phyloP scores from a whole-genome alignment of 1,284 basidiomycete species.

The Stereum hirsutum region DNA sequence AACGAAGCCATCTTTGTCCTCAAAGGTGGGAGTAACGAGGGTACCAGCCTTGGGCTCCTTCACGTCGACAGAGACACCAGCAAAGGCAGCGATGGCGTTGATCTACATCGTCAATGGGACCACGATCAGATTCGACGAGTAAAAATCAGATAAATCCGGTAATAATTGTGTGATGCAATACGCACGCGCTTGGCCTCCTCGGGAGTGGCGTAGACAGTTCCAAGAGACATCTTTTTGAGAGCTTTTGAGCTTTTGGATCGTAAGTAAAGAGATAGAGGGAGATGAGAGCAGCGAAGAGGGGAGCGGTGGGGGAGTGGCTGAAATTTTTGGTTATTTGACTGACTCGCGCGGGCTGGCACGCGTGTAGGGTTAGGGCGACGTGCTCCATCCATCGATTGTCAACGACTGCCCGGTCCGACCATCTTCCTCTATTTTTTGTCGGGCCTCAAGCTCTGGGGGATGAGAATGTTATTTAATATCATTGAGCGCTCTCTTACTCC shows the following conservation, averaged over 20 bases:
- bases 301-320: conserved; percentile 2
- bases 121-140: neutral
- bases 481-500: no score
- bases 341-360: neutral
- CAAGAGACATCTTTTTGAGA: conserved; percentile 8
- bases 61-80: conserved; percentile 58
- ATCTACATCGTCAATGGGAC: conserved; percentile 47
- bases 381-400: neutral
- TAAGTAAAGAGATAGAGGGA: neutral
- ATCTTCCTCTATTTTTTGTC: conserved; percentile 1
- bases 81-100: conserved; percentile 64
- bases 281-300: conserved; percentile 2
- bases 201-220: conserved; percentile 8
- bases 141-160: neutral
- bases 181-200: conserved; percentile 13
- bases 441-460: no score
- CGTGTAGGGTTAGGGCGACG: conserved; percentile 8
- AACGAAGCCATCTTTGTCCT: conserved; percentile 71
- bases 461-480: no score
- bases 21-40: conserved; percentile 79
- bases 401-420: neutral
- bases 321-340: conserved; percentile 11
- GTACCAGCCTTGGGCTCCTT: conserved; percentile 51
- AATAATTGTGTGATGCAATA: neutral
- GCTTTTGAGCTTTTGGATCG: conserved; percentile 2